phyloP scores from a whole-genome alignment of 176 grass and related monocot genomes.

The Pontederia paniculata region DNA sequence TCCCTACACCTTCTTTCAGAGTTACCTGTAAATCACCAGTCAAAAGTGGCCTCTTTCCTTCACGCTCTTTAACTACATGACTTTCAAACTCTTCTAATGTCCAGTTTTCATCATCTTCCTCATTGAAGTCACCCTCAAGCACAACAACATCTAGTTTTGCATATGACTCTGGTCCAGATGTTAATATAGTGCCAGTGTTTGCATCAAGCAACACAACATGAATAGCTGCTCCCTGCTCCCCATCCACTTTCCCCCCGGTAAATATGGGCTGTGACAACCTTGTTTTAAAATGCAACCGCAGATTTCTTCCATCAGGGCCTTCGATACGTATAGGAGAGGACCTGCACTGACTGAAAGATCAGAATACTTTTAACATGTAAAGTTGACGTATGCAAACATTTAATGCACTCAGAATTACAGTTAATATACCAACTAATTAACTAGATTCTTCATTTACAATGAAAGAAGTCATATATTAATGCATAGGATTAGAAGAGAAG shows the following conservation, averaged over 20 bases:
- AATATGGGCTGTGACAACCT: constrained; percentile 46
- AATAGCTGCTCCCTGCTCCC: constrained; percentile 57
- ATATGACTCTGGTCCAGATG: constrained; percentile 52
- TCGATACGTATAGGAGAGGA: constrained; percentile 47
- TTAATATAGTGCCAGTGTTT: constrained; percentile 33
- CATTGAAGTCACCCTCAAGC: constrained; percentile 86
- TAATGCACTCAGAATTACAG: too few species aligned
- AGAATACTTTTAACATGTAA: not conserved
- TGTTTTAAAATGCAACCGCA: constrained; percentile 53
- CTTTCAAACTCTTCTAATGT: constrained; percentile 59
- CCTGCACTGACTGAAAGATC: constrained; percentile 18
- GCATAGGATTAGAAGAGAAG: too few species aligned
- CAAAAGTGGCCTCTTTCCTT: constrained; percentile 71
- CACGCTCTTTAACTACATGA: constrained; percentile 71
- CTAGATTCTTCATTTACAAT: too few species aligned
- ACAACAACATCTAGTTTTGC: constrained; percentile 89
- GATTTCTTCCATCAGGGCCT: constrained; percentile 48
- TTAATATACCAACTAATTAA: too few species aligned
- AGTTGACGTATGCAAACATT: not conserved
- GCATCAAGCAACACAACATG: constrained; percentile 58
- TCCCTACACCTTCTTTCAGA: constrained; percentile 76
- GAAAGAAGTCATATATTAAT: too few species aligned
- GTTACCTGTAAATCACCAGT: constrained; percentile 71
- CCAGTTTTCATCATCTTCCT: constrained; percentile 70
- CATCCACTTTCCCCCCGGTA: constrained; percentile 57